Evolutionary conservation across 2,329 filamentous ascomycete genomes (phyloP), one percentile per base, ranked within the genome.

Genomic region (Clathrospora elynae): DNA sequence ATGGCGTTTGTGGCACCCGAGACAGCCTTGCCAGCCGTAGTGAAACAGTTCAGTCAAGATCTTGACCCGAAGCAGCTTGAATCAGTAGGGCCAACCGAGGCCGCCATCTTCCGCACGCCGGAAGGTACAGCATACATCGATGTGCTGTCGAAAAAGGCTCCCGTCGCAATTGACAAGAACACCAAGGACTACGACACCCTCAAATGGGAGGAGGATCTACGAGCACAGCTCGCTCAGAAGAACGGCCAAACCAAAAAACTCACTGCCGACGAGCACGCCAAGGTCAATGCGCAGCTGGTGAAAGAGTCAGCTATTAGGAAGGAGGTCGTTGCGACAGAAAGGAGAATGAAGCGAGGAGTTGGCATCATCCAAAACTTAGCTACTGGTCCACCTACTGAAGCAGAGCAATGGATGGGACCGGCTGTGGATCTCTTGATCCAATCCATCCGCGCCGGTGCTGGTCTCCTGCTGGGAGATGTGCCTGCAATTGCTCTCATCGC

Each of bases 151-250:
- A 91, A 89, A 65, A 95, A 95, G 66, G 76, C 84, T 1, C 82
- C 83, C 45, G 82, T 82, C 24, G 74, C 86, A 2, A 84, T 90
- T 3, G 86, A 90, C 71, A 97, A 96, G 73, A 96, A 90, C 61
- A 86, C 83, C 34, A 96, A 95, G 68, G 93, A 97, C 66, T 96
- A 96, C 60, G 90, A 99, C 59, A 95, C 90, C 1, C 72, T 96
- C 26, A 96, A 96, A 71, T 99, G 95, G 93, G 93, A 99, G 71
- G 87, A 92, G 67, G 93, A 99, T 53, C 78, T 99, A 6, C 81
- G 91, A 43, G 80, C 83, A 25, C 90, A 96, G 59, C 73, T 99
- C 26, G 90, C 91, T n/a, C 80, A 88, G 65, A 99, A 97, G 76
- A 96, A 92, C 70, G 92, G 92, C 1, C 83, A 88, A 47, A 84